Evolutionary conservation across 2,329 filamentous ascomycete species (phyloP).

Genomic region (Acrocalymma vagum): DNA sequence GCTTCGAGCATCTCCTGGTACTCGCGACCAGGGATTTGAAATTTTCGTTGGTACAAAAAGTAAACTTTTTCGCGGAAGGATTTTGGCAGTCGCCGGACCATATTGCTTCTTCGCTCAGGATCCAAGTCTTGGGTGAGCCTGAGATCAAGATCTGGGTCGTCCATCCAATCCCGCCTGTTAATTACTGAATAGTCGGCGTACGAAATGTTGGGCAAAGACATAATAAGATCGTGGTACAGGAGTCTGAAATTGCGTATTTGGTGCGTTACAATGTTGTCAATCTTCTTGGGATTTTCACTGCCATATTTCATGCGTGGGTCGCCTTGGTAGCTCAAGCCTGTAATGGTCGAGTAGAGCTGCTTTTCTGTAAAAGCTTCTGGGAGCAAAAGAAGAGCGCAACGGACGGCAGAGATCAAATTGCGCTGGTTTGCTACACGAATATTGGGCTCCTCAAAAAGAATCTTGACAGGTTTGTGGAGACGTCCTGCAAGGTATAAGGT

Average conservation of each 20-base stretch:
- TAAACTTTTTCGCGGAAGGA: conserved; percentile 90
- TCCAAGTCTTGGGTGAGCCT: conserved; percentile 90
- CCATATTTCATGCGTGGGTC: conserved; percentile 95
- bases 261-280: conserved; percentile 90
- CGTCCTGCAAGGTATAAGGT: conserved; percentile 96
- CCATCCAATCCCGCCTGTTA: conserved; percentile 66
- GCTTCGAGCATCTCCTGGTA: conserved; percentile 86
- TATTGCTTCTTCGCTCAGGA: conserved; percentile 87
- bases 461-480: conserved; percentile 97
- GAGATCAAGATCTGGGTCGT: conserved; percentile 66
- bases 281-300: conserved; percentile 90
- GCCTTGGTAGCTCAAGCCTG: conserved; percentile 91
- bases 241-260: conserved; percentile 92
- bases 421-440: conserved; percentile 95
- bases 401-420: conserved; percentile 90
- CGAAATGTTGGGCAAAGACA: conserved; percentile 85
- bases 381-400: conserved; percentile 86
- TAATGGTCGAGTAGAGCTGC: conserved; percentile 89
- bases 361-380: conserved; percentile 85
- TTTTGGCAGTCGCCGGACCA: conserved; percentile 90
- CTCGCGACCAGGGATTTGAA: conserved; percentile 81
- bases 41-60: conserved; percentile 93
- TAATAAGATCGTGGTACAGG: conserved; percentile 88
- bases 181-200: conserved; percentile 74
- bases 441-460: conserved; percentile 89